phyloP scores from a whole-genome alignment of 345 rosid genomes.

The Mallotus nudiflorus region DNA sequence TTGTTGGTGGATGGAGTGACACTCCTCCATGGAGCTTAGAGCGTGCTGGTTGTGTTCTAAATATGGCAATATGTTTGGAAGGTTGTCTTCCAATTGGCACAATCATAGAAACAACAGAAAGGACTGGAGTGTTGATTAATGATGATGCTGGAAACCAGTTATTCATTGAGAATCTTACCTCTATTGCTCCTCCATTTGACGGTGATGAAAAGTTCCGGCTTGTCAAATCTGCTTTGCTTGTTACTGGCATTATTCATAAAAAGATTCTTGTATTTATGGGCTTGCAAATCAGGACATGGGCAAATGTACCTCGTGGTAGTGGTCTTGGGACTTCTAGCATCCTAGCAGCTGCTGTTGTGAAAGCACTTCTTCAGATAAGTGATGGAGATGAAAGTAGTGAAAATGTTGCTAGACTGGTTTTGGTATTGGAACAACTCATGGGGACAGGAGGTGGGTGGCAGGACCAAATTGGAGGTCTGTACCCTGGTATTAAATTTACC shows the following conservation, averaged over 20 bases:
- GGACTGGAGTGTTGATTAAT: slow-evolving; percentile 53
- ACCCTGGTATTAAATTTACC: slow-evolving; percentile 87
- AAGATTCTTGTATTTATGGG: slow-evolving; percentile 48
- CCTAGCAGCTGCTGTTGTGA: slow-evolving; percentile 94
- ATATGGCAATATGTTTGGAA: slow-evolving; percentile 84
- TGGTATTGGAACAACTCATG: slow-evolving; percentile 94
- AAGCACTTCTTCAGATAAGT: slow-evolving; percentile 74
- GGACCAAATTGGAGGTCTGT: slow-evolving; percentile 93
- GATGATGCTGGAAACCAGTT: slow-evolving; percentile 74
- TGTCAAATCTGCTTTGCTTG: slow-evolving; percentile 84
- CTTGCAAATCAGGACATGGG: slow-evolving; percentile 79
- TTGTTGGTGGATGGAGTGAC: slow-evolving; percentile 99
- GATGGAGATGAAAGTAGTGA: slow-evolving; percentile 77
- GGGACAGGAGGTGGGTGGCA: slow-evolving; percentile 99
- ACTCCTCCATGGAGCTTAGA: slow-evolving; percentile 99
- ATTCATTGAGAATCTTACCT: slow-evolving; percentile 47
- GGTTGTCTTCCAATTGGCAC: slow-evolving; percentile 91
- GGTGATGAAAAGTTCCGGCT: slow-evolving; percentile 70
- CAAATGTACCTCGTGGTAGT: slow-evolving; percentile 91
- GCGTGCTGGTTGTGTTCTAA: slow-evolving; percentile 91
- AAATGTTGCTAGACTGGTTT: slow-evolving; percentile 84
- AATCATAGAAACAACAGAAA: slow-evolving; percentile 61
- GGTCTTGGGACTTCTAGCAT: slow-evolving; percentile 98
- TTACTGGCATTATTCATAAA: slow-evolving; percentile 62
- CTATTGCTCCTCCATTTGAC: slow-evolving; percentile 67